Percentiles rank a stretch among this genome's conserved stretches.
phyloP scores from a whole-genome alignment of 1,139 yeast genomes.

The Blastobotrys apis region DNA sequence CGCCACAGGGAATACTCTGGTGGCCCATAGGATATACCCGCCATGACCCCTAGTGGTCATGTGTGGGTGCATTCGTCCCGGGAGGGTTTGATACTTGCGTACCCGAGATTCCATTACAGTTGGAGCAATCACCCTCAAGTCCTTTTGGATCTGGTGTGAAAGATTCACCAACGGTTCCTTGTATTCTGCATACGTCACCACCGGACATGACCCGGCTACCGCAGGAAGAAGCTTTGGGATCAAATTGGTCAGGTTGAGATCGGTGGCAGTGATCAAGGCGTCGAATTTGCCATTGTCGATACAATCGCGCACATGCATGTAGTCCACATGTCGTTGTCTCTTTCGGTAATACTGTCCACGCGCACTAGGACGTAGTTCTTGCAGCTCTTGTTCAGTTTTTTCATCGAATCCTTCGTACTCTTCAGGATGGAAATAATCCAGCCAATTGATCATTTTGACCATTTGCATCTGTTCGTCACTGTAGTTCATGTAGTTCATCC shows the following conservation, averaged over 20 bases:
- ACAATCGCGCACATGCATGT: slow-evolving; percentile 42
- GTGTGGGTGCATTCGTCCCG: slow-evolving; percentile 90
- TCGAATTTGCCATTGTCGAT: slow-evolving; percentile 64
- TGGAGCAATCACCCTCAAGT: slow-evolving; percentile 74
- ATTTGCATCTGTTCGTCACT: slow-evolving; percentile 51
- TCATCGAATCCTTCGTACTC: slow-evolving; percentile 50
- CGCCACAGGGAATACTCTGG: slow-evolving; percentile 71
- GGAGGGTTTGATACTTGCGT: slow-evolving; percentile 84
- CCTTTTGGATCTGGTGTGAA: slow-evolving; percentile 61
- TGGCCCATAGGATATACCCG: slow-evolving; percentile 79
- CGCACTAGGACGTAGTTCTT: slow-evolving; percentile 54
- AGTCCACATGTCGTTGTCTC: slow-evolving; percentile 51
- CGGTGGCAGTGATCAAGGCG: slow-evolving; percentile 68
- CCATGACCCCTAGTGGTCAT: slow-evolving; percentile 95
- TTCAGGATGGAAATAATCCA: slow-evolving; percentile 78
- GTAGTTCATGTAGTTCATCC: slow-evolving; percentile 58
- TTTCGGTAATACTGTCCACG: slow-evolving; percentile 66
- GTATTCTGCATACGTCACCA: slow-evolving; percentile 74
- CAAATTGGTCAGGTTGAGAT: slow-evolving; percentile 63
- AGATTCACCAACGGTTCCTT: slow-evolving; percentile 74
- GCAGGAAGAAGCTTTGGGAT: slow-evolving; percentile 58
- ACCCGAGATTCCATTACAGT: slow-evolving; percentile 78
- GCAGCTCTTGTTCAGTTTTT: slow-evolving; percentile 43
- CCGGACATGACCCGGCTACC: slow-evolving; percentile 83
- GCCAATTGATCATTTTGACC: slow-evolving; percentile 68